Conservation (phyloP, 148 eudicot species). For the Spergularia marina region DNA sequence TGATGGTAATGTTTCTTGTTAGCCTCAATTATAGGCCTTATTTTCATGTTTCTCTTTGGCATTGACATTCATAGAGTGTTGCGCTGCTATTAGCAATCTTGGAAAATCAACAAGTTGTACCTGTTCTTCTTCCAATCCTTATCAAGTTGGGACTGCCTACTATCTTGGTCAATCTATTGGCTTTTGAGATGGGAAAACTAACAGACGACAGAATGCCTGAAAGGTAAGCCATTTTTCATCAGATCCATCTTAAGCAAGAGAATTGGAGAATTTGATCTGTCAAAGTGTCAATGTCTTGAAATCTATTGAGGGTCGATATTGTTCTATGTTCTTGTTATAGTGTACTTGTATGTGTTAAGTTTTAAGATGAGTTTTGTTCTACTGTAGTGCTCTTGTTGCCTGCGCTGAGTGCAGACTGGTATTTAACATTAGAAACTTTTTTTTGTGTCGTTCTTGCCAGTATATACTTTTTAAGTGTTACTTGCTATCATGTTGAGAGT, state of each 20-base stretch:
- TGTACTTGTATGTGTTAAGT: background rate
- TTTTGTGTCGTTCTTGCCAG: background rate
- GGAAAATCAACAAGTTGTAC: conserved; percentile 53
- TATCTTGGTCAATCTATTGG: conserved; percentile 66
- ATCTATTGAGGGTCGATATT: background rate
- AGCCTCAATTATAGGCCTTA: background rate
- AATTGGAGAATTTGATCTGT: background rate
- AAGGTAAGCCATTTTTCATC: conserved; percentile 44
- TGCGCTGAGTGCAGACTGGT: background rate
- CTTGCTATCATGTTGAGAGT: no score
- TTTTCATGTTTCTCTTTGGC: conserved; percentile 7
- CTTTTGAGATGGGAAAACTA: conserved; percentile 68
- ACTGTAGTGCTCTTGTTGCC: background rate
- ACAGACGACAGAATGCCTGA: conserved; percentile 63
- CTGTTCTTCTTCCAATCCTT: conserved; percentile 56
- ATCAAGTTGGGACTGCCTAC: conserved; percentile 66
- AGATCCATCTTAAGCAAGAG: conserved; percentile 2
- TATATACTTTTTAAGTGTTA: no score
- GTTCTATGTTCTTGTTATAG: background rate
- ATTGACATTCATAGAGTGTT: conserved; percentile 48
- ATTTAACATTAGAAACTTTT: background rate
- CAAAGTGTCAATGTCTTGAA: background rate
- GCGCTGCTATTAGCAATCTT: conserved; percentile 65
- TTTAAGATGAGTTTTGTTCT: background rate
- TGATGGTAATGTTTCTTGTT: background rate